Percentiles rank a stretch among this genome's conserved stretches.
phyloP scores from a whole-genome alignment of 176 grass and related monocot genomes.

The Carex littledalei region DNA sequence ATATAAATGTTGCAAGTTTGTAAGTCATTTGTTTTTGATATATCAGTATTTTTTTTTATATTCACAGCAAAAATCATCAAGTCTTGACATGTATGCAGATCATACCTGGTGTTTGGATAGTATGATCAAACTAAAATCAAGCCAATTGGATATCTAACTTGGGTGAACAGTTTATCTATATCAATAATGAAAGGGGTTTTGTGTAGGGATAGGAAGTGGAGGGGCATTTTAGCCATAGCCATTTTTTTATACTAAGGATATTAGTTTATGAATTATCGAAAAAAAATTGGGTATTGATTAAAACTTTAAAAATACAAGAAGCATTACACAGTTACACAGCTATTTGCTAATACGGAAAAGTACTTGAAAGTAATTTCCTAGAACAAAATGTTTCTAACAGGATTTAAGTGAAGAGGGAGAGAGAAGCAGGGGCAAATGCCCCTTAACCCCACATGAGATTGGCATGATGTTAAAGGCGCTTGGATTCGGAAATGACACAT shows the following conservation, averaged over 20 bases:
- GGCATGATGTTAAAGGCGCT: conserved; percentile 82
- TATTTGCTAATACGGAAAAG: neutral
- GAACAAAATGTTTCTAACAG: conserved; percentile 33
- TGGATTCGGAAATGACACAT: conserved; percentile 72
- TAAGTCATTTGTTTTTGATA: neutral
- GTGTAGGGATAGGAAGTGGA: neutral
- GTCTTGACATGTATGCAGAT: neutral
- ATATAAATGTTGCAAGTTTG: neutral
- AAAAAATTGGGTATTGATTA: neutral
- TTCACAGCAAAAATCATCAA: neutral
- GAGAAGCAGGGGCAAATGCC: conserved; percentile 77
- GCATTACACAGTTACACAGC: neutral
- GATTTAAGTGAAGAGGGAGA: conserved; percentile 75
- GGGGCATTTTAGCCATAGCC: neutral
- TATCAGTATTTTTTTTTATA: neutral
- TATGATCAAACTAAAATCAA: neutral
- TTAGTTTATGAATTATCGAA: neutral
- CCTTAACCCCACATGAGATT: conserved; percentile 81
- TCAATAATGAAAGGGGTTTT: neutral
- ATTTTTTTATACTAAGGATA: neutral
- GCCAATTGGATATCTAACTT: neutral
- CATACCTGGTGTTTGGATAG: neutral
- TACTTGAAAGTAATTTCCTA: neutral
- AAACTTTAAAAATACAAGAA: neutral
- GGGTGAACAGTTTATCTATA: neutral